A percentile compares a stretch with the other conserved stretches of the same genome.
Conservation (phyloP, 768 basidiomycete species). For the Russula sp. region DNA sequence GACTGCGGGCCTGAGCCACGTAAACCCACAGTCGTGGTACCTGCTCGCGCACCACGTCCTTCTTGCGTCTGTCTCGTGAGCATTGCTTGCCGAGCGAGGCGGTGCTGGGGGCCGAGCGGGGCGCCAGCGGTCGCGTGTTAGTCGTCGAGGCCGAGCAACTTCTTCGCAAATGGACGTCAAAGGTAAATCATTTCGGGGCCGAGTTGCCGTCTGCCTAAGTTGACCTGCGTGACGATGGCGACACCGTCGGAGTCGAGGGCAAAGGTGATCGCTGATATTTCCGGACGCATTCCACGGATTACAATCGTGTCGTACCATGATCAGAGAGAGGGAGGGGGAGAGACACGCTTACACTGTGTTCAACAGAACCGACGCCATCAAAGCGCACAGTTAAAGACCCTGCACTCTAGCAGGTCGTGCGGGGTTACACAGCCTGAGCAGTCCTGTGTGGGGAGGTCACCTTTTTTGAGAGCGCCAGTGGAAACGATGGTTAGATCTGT, state of each 20-base stretch:
- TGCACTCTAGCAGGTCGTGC: slow-evolving; percentile 13
- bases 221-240: background rate
- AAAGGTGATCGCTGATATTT: background rate
- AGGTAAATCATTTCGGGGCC: too few relatives aligned
- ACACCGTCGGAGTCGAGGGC: too few relatives aligned
- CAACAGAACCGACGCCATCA: slow-evolving; percentile 36
- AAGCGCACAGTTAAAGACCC: slow-evolving; percentile 35
- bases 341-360: slow-evolving; percentile 32
- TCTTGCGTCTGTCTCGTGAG: too few relatives aligned
- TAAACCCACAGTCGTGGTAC: too few relatives aligned
- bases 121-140: too few relatives aligned
- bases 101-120: too few relatives aligned
- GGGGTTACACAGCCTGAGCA: slow-evolving; percentile 11
- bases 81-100: too few relatives aligned
- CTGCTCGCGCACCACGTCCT: too few relatives aligned
- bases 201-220: too few relatives aligned
- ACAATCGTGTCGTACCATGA: background rate
- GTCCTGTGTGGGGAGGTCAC: slow-evolving; percentile 30
- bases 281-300: background rate
- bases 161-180: too few relatives aligned
- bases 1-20: slow-evolving; percentile 17
- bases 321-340: background rate
- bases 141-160: too few relatives aligned
- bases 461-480: slow-evolving; percentile 24
- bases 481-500: slow-evolving; percentile 33